Percentiles rank a stretch among this genome's conserved stretches.
These are phyloP conservation scores for Scorias spongiosa DNA, from an alignment of 2,329 filamentous ascomycete species.

Conservation along the genomic window DNA sequence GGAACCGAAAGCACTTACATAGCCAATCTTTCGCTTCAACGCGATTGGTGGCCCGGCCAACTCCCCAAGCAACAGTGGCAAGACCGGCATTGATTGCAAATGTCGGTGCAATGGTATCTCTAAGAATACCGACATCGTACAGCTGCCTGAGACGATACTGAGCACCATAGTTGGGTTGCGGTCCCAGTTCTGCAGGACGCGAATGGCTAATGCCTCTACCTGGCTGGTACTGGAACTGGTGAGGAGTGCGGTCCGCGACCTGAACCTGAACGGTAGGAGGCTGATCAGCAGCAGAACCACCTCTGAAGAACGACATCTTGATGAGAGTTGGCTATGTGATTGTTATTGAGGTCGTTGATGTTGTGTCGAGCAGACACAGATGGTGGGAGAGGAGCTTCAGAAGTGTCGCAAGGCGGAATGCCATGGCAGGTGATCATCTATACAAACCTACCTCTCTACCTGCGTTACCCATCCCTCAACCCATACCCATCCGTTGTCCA, in stretches of 20 bases:
- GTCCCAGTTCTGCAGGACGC: conserved; percentile 2
- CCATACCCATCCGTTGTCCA: too few species aligned
- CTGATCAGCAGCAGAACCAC: not conserved
- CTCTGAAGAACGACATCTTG: not conserved
- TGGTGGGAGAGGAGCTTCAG: too few species aligned
- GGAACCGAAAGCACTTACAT: conserved; percentile 11
- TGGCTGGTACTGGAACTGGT: not conserved
- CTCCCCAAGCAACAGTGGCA: conserved; percentile 36
- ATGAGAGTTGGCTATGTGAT: not conserved
- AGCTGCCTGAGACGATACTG: conserved; percentile 1
- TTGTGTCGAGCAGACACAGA: too few species aligned
- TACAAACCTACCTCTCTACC: too few species aligned
- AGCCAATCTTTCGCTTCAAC: conserved; percentile 46
- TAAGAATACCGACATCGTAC: conserved; percentile 35
- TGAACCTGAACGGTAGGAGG: not conserved
- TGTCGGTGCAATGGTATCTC: conserved; percentile 39
- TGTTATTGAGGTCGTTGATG: too few species aligned
- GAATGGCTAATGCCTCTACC: not conserved
- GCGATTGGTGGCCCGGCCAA: conserved; percentile 37
- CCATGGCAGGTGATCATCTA: too few species aligned
- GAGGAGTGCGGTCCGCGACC: not conserved
- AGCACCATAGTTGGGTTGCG: not conserved
- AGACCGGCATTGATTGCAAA: conserved; percentile 39
- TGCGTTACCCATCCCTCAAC: too few species aligned
- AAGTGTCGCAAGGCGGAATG: too few species aligned